Evolutionary conservation across 805 yeast genomes (phyloP).

Genomic region (Yarrowia sp.): DNA sequence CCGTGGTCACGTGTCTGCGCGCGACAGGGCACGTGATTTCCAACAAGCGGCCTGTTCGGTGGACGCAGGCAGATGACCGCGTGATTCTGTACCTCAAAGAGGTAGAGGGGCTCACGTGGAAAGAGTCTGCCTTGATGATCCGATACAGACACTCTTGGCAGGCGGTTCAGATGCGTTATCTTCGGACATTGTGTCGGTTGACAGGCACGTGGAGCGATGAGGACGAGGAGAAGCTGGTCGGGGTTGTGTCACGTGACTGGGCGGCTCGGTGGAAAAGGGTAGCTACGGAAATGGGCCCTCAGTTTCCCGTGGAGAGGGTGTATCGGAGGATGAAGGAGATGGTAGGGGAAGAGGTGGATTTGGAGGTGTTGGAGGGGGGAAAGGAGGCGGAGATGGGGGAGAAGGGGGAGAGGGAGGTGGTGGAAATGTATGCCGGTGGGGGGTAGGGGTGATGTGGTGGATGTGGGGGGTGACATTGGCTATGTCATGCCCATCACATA

Average conservation of each 20-base stretch:
- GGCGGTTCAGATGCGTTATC: constrained; percentile 58
- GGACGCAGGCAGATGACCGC: constrained; percentile 42
- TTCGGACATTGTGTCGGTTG: constrained; percentile 53
- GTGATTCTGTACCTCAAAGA: constrained; percentile 48
- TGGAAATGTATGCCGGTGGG: neutral
- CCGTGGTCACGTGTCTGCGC: neutral
- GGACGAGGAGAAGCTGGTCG: constrained; percentile 50
- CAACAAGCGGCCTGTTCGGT: constrained; percentile 21
- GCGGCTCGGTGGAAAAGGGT: constrained; percentile 54
- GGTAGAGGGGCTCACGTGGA: constrained; percentile 52
- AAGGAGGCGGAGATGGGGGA: neutral
- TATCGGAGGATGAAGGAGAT: constrained; percentile 15
- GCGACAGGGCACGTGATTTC: neutral
- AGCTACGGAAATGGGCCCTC: constrained; percentile 44
- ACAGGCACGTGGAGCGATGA: constrained; percentile 51
- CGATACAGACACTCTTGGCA: constrained; percentile 53
- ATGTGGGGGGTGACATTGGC: no score
- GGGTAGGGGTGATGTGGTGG: no score
- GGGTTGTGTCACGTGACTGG: constrained; percentile 53
- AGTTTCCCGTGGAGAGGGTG: constrained; percentile 41
- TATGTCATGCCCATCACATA: no score
- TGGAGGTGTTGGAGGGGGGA: neutral
- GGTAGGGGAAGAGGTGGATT: constrained; percentile 15
- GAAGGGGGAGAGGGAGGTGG: neutral
- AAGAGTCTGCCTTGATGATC: constrained; percentile 48